Base-by-base conservation (phyloP, 2,329 filamentous ascomycete species). In the Pestalotiopsis fici region DNA sequence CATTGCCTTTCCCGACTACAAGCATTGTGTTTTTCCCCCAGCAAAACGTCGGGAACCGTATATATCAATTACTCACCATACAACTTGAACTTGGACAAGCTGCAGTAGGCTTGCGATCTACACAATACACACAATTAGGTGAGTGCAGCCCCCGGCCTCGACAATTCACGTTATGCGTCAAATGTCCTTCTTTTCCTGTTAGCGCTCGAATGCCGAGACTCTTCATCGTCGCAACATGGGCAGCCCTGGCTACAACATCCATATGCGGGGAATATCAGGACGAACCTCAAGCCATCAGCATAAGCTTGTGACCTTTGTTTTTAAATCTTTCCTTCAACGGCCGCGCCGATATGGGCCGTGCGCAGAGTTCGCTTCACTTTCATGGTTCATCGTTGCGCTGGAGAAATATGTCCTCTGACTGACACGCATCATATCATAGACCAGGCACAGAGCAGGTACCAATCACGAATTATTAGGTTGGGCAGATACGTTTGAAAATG, bases 401-500 rank as follows among this genome's bases (percentile, higher is more conserved):
- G 66, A 69, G 64, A 37, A 64, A 64, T 64, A 28, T 56, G 55
- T 25, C 35, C 63, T 50, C 9, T 18, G 11, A 35, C 64, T 61
- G 61, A 65, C 67, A 59, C 27, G 28, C 35, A 21, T 25, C 23
- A 5, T 59, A n/a, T 64, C 35, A 65, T 25, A 65, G 61, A 65
- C 21, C 59, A 47, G 7, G 27, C 66, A 59, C 67, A 66, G 64
- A 65, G 64, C 54, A 67, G 47, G 66, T 57, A 66, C 67, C 55
- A 35, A 47, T 66, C 62, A 64, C 67, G 25, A 21, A 21, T 13
- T 37, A 21, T 13, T 37, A 31, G 28, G 28, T 66, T 70, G 70
- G 71, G 64, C 66, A 64, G 69, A 82, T 82, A 80, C 78, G 81
- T 75, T 79, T 81, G 74, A 80, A 80, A 73, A 84, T 84, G 82